Evolutionary conservation across 2,329 filamentous ascomycete genomes (phyloP), one percentile per base, ranked within the genome.

Genomic region (Botrytis tulipae): DNA sequence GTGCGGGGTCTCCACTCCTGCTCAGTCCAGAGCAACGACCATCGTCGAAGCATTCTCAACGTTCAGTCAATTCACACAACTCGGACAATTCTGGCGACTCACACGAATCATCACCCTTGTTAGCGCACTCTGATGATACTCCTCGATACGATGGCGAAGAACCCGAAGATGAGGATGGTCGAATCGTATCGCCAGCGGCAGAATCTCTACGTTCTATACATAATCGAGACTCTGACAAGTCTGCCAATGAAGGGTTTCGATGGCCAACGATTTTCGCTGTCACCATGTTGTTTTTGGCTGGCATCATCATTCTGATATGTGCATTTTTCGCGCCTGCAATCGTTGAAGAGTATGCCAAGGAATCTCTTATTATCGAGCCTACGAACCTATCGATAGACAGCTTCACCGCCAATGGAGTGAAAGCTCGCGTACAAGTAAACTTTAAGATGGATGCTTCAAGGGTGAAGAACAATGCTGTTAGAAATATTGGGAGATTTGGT

Each of bases 191-290:
- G 25, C 79, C 80, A 60, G 82, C 82, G 37, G 78, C 82, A 22
- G 78, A 77, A 35, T 83, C 81, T 37, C 73, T 82, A 70, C 80
- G 80, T 72, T 80, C 80, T n/a, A 65, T 82, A 61, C 80, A 82
- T 69, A 78, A 78, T 74, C 76, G 76, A 40, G 75, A 77, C 42
- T 79, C 80, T 29, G 74, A 75, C 32, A 77, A 76, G n/a, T 77
- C 78, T 9, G 76, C 79, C 8, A 85, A 83, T 73, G 82, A 80
- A 57, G 80, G 83, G 73, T 82, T 83, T 76, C 85, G 90, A 84
- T 97, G 93, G 93, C 91, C 93, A 14, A 95, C 92, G 54, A 85
- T 94, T 46, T 86, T 97, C 54, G 92, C 95, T 44, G 88, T 97
- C 75, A 77, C 87, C 1, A 73, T 92, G 3, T 83, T 98, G 14